These are phyloP conservation scores for Olyra latifolia DNA, from an alignment of 176 grass and related monocot genomes.

Conservation along the genomic window DNA sequence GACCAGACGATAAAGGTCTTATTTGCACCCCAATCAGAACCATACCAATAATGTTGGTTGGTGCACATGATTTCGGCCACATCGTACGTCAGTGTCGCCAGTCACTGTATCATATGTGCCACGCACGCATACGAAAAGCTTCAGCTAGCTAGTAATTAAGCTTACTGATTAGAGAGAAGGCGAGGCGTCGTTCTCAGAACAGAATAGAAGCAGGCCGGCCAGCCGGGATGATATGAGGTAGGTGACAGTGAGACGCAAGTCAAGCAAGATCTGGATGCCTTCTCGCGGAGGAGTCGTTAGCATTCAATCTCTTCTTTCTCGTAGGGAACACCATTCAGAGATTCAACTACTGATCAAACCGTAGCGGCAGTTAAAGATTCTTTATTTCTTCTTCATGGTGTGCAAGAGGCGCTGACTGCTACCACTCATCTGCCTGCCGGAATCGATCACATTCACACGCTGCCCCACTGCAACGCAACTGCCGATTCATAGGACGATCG, in stretches of 20 bases:
- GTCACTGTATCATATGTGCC: background rate
- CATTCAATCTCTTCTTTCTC: slow-evolving; percentile 37
- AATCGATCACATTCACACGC: background rate
- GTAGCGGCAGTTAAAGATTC: slow-evolving; percentile 10
- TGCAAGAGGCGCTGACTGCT: background rate
- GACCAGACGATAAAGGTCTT: background rate
- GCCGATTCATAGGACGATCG: background rate
- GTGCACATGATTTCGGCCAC: background rate
- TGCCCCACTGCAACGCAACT: background rate
- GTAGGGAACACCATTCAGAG: background rate
- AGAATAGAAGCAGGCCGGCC: background rate
- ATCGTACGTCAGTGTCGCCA: background rate
- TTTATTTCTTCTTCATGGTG: background rate
- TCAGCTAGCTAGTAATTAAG: background rate
- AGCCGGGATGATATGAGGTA: background rate
- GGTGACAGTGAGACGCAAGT: background rate
- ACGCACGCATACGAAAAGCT: background rate
- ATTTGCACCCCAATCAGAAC: background rate
- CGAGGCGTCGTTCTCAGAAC: slow-evolving; percentile 32
- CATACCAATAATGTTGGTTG: background rate
- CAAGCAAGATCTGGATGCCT: background rate
- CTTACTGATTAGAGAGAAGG: slow-evolving; percentile 19
- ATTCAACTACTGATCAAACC: background rate
- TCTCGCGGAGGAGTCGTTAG: background rate
- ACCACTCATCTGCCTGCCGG: background rate